These are phyloP conservation scores for Saitozyma podzolica DNA, from an alignment of 768 basidiomycete species.

Conservation along the genomic window DNA sequence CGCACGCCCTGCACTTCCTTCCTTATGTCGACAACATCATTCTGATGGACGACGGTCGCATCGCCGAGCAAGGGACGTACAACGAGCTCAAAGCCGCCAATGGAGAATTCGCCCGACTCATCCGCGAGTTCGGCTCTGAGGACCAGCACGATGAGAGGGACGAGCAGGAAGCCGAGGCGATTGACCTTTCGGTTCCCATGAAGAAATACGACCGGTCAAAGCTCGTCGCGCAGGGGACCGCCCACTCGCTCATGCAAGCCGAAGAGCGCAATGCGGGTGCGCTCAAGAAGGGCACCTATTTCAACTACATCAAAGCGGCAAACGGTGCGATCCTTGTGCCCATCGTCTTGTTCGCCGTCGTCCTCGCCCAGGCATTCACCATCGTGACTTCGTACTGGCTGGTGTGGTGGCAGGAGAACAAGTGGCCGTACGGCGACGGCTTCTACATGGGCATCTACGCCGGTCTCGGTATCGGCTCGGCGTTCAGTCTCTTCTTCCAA, in stretches of 20 bases:
- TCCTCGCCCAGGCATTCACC: slow-evolving; percentile 67
- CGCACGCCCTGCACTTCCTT: slow-evolving; percentile 87
- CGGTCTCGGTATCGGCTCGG: slow-evolving; percentile 68
- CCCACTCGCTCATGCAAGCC: slow-evolving; percentile 68
- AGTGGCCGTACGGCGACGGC: slow-evolving; percentile 42
- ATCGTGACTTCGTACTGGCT: slow-evolving; percentile 68
- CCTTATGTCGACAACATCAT: slow-evolving; percentile 84
- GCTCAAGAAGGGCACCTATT: slow-evolving; percentile 58
- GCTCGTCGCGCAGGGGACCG: slow-evolving; percentile 53
- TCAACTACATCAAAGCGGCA: slow-evolving; percentile 67
- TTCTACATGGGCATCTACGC: slow-evolving; percentile 79
- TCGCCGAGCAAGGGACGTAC: slow-evolving; percentile 80
- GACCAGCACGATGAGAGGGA: slow-evolving; percentile 57
- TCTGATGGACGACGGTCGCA: slow-evolving; percentile 70
- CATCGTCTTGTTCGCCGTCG: slow-evolving; percentile 62
- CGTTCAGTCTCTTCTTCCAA: slow-evolving; percentile 67
- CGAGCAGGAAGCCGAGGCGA: slow-evolving; percentile 55
- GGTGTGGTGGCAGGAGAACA: slow-evolving; percentile 79
- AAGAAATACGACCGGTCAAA: slow-evolving; percentile 52
- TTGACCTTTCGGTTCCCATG: slow-evolving; percentile 44
- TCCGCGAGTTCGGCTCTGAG: slow-evolving; percentile 74
- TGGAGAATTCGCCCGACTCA: slow-evolving; percentile 71
- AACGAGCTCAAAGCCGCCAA: slow-evolving; percentile 65
- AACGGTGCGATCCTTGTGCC: slow-evolving; percentile 68
- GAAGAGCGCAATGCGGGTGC: slow-evolving; percentile 82